Conservation (phyloP, 2,329 filamentous ascomycete genomes). For the Fragosphaeria purpurea region DNA sequence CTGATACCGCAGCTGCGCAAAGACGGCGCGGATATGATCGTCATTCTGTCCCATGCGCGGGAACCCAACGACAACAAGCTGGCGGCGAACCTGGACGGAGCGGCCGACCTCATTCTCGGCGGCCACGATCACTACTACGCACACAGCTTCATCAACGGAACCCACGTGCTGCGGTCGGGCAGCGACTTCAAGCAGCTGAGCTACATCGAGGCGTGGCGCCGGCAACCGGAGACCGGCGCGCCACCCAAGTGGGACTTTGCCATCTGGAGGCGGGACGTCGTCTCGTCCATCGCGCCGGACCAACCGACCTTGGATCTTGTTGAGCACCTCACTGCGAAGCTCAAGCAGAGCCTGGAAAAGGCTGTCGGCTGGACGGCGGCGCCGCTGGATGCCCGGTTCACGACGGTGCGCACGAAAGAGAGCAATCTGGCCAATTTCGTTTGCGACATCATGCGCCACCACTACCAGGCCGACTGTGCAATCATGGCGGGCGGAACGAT, state of each 20-base stretch:
- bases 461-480: constrained; percentile 71
- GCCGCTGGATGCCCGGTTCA: constrained; percentile 78
- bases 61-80: constrained; percentile 87
- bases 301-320: constrained; percentile 51
- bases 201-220: constrained; percentile 68
- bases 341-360: constrained; percentile 70
- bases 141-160: constrained; percentile 66
- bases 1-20: constrained; percentile 62
- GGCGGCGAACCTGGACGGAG: constrained; percentile 59
- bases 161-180: constrained; percentile 76
- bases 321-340: constrained; percentile 57
- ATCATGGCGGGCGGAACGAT: constrained; percentile 82
- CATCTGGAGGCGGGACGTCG: constrained; percentile 65
- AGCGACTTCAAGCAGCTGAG: constrained; percentile 89
- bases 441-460: constrained; percentile 79
- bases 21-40: constrained; percentile 71
- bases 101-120: constrained; percentile 77
- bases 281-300: constrained; percentile 58
- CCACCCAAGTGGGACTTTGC: constrained; percentile 58
- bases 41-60: constrained; percentile 75
- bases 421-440: constrained; percentile 87
- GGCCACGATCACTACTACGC: constrained; percentile 87
- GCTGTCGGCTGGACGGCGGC: constrained; percentile 74
- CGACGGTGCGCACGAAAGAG: constrained; percentile 65
- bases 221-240: constrained; percentile 25